Base-by-base conservation (phyloP, 768 basidiomycete genomes). In the Nidula microcarpa region DNA sequence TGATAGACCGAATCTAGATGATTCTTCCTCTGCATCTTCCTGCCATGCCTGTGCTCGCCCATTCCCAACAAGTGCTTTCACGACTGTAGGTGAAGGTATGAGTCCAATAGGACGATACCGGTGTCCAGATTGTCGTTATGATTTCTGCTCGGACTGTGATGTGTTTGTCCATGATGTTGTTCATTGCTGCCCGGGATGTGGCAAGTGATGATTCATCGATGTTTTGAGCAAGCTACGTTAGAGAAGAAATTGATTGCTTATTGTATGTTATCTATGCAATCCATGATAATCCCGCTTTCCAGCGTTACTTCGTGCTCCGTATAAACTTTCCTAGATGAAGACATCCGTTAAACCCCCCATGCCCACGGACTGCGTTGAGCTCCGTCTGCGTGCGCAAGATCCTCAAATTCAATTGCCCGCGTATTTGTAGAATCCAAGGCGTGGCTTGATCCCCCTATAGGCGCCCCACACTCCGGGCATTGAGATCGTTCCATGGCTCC, bases 111-210 rank as follows among this genome's bases (percentile, higher is more conserved):
- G 94, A 14, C 79, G 96, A 34, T 99, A 98, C 67, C 80, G 85
- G 50, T 98, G 97, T 68, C 86, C 87, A 2, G 88, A 90, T 18
- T 98, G 97, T 71, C 61, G 68, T 2, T 73, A 89, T 48, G 88
- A 97, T 65, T 99, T 98, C 64, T 98, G 97, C 65, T 80, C 86
- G 23, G 95, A 98, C 47, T 99, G 97, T 65, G 97, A 99, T 71
- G 81, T 96, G 16, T 97, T 98, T 63, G 86, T 98, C 4, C 97
- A 98, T 61, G 92, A 96, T 56, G 93, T 94, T 17, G 76, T 98
- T 16, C 96, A 98, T 64, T 93, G 91, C 55, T 99, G 96, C 74
- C 94, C 96, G 0, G 90, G 89, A 8, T 92, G 89, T 57, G 87
- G 86, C 2, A 77, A 74, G 23, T 30, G 23, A 59, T 77, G 69